A percentile compares a stretch with the other conserved stretches of the same genome.
These are phyloP conservation scores for Penicillium atrosanguineum DNA, from an alignment of 495 filamentous ascomycete genomes.

Conservation along the genomic window DNA sequence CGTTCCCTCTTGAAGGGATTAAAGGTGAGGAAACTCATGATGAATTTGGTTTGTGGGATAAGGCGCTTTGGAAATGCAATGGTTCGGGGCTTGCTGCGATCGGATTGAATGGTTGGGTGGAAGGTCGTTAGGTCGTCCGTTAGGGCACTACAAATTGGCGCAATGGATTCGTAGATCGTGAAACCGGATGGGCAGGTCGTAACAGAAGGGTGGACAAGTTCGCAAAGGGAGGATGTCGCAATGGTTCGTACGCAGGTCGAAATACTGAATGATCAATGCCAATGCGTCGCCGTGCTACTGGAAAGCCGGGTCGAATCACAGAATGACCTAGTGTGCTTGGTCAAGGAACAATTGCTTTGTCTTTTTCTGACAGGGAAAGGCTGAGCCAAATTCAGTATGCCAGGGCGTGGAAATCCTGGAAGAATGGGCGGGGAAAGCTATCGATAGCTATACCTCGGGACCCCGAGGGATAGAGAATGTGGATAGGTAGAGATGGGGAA, in stretches of 20 bases:
- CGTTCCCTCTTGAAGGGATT: conserved; percentile 54
- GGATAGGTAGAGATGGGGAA: conserved; percentile 1
- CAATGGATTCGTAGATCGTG: conserved; percentile 12
- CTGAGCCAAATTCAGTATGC: not conserved
- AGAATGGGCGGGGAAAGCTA: conserved; percentile 10
- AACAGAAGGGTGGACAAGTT: conserved; percentile 2
- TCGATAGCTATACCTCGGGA: conserved; percentile 14
- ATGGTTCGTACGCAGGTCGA: conserved; percentile 1
- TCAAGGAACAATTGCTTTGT: conserved; percentile 11
- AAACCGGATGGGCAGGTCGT: conserved; percentile 3
- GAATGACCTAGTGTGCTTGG: conserved; percentile 5
- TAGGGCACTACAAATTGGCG: conserved; percentile 18
- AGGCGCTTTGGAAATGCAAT: conserved; percentile 23
- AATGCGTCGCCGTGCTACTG: conserved; percentile 15
- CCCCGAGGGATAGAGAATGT: not conserved
- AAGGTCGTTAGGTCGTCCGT: not conserved
- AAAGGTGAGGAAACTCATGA: conserved; percentile 31
- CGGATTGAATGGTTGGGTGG: not conserved
- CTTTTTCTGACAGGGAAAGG: conserved; percentile 5
- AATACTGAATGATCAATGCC: not conserved
- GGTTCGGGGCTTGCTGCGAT: conserved; percentile 8
- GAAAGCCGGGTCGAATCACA: conserved; percentile 8
- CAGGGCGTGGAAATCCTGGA: not conserved
- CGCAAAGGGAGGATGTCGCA: conserved; percentile 5
- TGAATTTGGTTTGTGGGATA: conserved; percentile 11